A percentile compares a stretch with the other conserved stretches of the same genome.
These are phyloP conservation scores for Peziza echinospora DNA, from an alignment of 495 filamentous ascomycete species.

Conservation along the genomic window DNA sequence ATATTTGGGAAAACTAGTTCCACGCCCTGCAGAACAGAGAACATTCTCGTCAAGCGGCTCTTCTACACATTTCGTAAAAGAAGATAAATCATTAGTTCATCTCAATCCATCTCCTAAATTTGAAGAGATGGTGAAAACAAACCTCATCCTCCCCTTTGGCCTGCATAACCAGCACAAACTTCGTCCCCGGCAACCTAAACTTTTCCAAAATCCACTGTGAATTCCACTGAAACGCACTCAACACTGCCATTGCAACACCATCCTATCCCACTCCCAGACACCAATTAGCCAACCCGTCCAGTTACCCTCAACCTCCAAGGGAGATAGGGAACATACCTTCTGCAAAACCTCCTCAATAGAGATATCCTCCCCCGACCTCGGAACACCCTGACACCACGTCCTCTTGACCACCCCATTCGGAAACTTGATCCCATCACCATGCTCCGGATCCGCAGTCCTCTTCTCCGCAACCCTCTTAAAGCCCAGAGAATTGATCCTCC, in stretches of 20 bases:
- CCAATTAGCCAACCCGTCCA: background rate
- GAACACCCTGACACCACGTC: constrained; percentile 38
- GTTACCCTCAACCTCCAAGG: background rate
- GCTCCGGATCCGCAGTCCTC: too few species aligned
- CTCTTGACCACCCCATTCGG: constrained; percentile 58
- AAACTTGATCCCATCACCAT: constrained; percentile 34
- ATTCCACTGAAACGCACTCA: constrained; percentile 80
- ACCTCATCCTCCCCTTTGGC: constrained; percentile 29
- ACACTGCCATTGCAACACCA: constrained; percentile 48
- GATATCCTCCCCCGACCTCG: constrained; percentile 41
- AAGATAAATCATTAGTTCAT: too few species aligned
- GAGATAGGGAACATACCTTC: constrained; percentile 15
- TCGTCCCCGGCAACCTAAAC: constrained; percentile 29
- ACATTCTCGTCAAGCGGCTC: background rate
- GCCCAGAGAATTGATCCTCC: too few species aligned
- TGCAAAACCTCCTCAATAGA: constrained; percentile 81
- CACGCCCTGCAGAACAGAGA: background rate
- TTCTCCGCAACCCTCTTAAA: too few species aligned
- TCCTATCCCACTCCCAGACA: constrained; percentile 9
- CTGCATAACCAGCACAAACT: constrained; percentile 47
- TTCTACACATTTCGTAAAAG: too few species aligned
- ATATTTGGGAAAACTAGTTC: constrained; percentile 34
- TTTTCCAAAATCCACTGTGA: constrained; percentile 48
- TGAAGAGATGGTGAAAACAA: constrained; percentile 3
- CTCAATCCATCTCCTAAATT: too few species aligned